phyloP scores from a whole-genome alignment of 208 protist genomes.

The Leishmania amazonensis region DNA sequence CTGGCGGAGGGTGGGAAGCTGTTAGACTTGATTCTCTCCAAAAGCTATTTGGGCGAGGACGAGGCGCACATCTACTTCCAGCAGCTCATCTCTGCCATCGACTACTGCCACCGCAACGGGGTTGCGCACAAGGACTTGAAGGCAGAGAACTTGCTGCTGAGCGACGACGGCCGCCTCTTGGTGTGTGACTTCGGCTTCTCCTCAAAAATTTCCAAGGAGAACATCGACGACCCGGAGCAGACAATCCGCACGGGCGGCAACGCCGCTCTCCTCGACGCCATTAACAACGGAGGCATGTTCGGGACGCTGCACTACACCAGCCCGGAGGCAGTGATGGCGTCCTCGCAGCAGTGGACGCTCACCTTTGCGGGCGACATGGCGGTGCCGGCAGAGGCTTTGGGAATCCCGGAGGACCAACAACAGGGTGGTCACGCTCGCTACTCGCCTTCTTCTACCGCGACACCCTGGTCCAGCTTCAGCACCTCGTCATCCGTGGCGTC shows the following conservation, averaged over 20 bases:
- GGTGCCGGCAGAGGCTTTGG: not conserved
- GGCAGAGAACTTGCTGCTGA: conserved; percentile 90
- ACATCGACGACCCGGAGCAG: conserved; percentile 57
- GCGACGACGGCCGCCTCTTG: conserved; percentile 64
- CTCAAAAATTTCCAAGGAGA: conserved; percentile 54
- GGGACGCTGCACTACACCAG: conserved; percentile 90
- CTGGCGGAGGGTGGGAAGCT: conserved; percentile 93
- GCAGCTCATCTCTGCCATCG: conserved; percentile 94
- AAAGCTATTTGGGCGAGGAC: conserved; percentile 82
- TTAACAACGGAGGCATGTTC: conserved; percentile 37
- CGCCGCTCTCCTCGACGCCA: conserved; percentile 34
- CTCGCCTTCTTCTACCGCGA: not conserved
- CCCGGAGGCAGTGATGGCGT: conserved; percentile 71
- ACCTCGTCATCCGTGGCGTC: conserved; percentile 14
- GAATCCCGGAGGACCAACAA: not conserved
- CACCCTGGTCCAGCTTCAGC: conserved; percentile 16
- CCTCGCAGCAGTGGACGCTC: conserved; percentile 23
- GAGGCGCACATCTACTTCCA: conserved; percentile 92
- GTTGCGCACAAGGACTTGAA: conserved; percentile 92
- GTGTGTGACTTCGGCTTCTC: conserved; percentile 94
- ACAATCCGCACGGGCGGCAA: conserved; percentile 40
- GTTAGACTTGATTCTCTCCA: conserved; percentile 93
- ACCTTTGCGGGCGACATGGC: conserved; percentile 6
- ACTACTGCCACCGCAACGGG: conserved; percentile 93
- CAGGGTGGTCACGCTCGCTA: not conserved